Percentiles rank a stretch among this genome's conserved stretches.
phyloP scores from a whole-genome alignment of 768 basidiomycete species.

The Cubamyces sp. region DNA sequence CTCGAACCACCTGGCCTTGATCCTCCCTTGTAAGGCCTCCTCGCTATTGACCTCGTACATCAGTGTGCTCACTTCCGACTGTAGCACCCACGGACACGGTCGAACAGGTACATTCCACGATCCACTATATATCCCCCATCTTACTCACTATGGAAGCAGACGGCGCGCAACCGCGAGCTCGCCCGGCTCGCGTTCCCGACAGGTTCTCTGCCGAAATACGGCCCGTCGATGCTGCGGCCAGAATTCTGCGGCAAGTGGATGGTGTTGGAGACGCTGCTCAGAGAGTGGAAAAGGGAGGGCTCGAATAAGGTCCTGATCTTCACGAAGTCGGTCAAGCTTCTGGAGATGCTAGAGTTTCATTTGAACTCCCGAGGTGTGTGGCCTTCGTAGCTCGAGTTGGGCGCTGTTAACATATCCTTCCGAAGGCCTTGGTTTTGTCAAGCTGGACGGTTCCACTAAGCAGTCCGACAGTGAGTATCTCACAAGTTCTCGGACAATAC shows the following conservation, averaged over 20 bases:
- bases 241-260: slow-evolving; percentile 85
- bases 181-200: slow-evolving; percentile 67
- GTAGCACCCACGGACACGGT: slow-evolving; percentile 68
- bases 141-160: slow-evolving; percentile 28
- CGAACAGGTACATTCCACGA: slow-evolving; percentile 57
- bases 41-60: background rate
- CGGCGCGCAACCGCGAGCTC: slow-evolving; percentile 62
- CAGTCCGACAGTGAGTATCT: slow-evolving; percentile 31
- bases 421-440: slow-evolving; percentile 60
- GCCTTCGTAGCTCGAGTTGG: background rate
- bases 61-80: background rate
- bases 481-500: background rate
- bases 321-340: slow-evolving; percentile 88
- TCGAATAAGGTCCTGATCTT: slow-evolving; percentile 92
- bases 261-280: slow-evolving; percentile 68
- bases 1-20: slow-evolving; percentile 86
- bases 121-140: background rate
- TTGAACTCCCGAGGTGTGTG: slow-evolving; percentile 57
- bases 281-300: slow-evolving; percentile 63
- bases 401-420: background rate
- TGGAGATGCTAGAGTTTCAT: slow-evolving; percentile 84
- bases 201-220: slow-evolving; percentile 58
- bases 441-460: slow-evolving; percentile 79
- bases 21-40: slow-evolving; percentile 70
- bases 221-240: slow-evolving; percentile 62